These are phyloP conservation scores for Auriscalpium vulgare DNA, from an alignment of 768 basidiomycete species.

Conservation along the genomic window DNA sequence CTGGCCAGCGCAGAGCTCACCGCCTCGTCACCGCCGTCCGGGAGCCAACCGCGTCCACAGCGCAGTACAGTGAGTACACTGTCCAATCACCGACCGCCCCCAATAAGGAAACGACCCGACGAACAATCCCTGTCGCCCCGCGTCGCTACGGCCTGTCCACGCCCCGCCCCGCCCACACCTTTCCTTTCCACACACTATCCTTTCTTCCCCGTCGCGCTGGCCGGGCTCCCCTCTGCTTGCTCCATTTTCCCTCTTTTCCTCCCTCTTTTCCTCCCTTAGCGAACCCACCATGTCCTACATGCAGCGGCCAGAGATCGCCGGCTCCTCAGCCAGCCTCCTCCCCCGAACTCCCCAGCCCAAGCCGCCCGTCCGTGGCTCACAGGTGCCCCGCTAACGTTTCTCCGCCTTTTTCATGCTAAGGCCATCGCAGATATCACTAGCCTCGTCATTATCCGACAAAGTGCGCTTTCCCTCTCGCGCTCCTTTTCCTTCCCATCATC, in stretches of 20 bases:
- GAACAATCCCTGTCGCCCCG: no score
- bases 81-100: no score
- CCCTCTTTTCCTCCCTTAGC: background rate
- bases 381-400: background rate
- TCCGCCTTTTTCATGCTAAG: background rate
- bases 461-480: background rate
- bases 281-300: constrained; percentile 1
- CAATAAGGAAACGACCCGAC: no score
- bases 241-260: background rate
- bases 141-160: no score
- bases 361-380: background rate
- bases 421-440: background rate
- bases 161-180: no score
- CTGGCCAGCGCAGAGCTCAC: no score
- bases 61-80: no score
- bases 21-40: no score
- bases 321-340: constrained; percentile 8
- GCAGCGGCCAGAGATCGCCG: constrained; percentile 8
- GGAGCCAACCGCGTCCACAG: no score
- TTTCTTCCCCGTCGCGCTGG: no score
- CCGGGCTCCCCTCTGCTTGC: no score
- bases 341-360: background rate
- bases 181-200: no score
- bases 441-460: constrained; percentile 9
- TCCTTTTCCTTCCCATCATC: background rate